phyloP scores from a whole-genome alignment of 2,329 filamentous ascomycete genomes.

The Monosporascus cannonballus region DNA sequence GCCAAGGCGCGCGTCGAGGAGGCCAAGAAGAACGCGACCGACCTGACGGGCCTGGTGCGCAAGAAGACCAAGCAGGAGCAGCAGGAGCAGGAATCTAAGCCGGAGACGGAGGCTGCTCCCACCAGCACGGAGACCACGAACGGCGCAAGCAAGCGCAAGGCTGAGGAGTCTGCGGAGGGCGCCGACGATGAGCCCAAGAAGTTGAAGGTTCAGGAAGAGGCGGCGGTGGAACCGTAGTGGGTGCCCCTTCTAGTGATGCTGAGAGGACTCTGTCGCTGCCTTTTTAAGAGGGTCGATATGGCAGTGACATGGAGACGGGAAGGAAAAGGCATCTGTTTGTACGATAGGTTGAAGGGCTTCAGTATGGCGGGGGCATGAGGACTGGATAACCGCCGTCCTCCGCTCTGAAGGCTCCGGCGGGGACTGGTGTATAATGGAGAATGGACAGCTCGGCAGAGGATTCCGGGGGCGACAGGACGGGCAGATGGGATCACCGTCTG shows the following conservation, averaged over 20 bases:
- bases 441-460: too few relatives aligned
- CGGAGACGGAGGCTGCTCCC: slow-evolving; percentile 21
- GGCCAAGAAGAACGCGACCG: slow-evolving; percentile 67
- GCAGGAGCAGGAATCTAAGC: slow-evolving; percentile 18
- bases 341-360: too few relatives aligned
- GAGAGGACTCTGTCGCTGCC: too few relatives aligned
- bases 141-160: slow-evolving; percentile 34
- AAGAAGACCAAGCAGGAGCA: slow-evolving; percentile 48
- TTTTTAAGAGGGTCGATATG: too few relatives aligned
- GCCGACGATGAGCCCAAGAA: slow-evolving; percentile 31
- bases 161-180: slow-evolving; percentile 27
- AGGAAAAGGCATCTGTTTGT: too few relatives aligned
- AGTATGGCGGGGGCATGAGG: too few relatives aligned
- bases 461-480: too few relatives aligned
- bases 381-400: too few relatives aligned
- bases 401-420: too few relatives aligned
- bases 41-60: slow-evolving; percentile 67
- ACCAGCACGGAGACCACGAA: slow-evolving; percentile 26
- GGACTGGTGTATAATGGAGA: too few relatives aligned
- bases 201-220: slow-evolving; percentile 26
- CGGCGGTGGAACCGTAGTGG: slow-evolving; percentile 4
- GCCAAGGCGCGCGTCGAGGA: slow-evolving; percentile 62
- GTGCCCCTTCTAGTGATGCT: not conserved
- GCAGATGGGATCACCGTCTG: too few relatives aligned
- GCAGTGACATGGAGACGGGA: too few relatives aligned